Percentiles rank a stretch among this genome's conserved stretches.
Evolutionary conservation across 768 basidiomycete genomes (phyloP).

Genomic region (Mycena olivaceomarginata): DNA sequence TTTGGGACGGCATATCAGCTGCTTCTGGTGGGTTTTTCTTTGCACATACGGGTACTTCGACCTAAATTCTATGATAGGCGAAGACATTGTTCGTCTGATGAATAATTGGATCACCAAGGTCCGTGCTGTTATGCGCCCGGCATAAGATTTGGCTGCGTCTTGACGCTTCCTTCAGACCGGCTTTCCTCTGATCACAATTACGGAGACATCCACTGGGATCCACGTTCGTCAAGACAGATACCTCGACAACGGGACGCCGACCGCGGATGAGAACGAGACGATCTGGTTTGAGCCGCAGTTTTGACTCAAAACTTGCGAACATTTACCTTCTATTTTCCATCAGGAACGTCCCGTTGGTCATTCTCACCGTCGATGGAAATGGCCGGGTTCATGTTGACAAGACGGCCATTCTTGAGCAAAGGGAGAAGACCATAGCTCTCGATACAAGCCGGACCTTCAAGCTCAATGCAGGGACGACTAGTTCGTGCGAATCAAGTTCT

Average conservation of each 20-base stretch:
- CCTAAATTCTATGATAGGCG: conserved; percentile 54
- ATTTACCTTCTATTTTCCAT: conserved; percentile 4
- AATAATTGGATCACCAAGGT: conserved; percentile 93
- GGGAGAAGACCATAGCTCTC: conserved; percentile 81
- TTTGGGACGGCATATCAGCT: conserved; percentile 91
- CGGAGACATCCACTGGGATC: conserved; percentile 83
- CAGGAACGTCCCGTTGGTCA: conserved; percentile 88
- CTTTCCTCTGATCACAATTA: conserved; percentile 94
- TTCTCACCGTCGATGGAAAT: conserved; percentile 76
- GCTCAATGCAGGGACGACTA: conserved; percentile 88
- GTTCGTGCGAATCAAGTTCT: conserved; percentile 81
- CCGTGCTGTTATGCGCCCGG: not conserved
- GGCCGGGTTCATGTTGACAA: conserved; percentile 79
- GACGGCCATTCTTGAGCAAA: conserved; percentile 76
- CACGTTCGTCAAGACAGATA: conserved; percentile 93
- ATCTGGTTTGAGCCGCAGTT: conserved; percentile 75
- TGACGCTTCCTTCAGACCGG: conserved; percentile 62
- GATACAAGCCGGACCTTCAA: conserved; percentile 90
- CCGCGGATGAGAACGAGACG: conserved; percentile 89
- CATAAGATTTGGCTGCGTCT: conserved; percentile 51
- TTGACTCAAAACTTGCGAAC: not conserved
- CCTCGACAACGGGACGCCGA: conserved; percentile 87
- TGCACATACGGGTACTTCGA: too few species aligned
- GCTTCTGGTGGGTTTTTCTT: conserved; percentile 70
- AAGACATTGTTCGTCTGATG: conserved; percentile 90